Conservation (phyloP, 2,329 filamentous ascomycete species). For the Talaromyces amestolkiae region DNA sequence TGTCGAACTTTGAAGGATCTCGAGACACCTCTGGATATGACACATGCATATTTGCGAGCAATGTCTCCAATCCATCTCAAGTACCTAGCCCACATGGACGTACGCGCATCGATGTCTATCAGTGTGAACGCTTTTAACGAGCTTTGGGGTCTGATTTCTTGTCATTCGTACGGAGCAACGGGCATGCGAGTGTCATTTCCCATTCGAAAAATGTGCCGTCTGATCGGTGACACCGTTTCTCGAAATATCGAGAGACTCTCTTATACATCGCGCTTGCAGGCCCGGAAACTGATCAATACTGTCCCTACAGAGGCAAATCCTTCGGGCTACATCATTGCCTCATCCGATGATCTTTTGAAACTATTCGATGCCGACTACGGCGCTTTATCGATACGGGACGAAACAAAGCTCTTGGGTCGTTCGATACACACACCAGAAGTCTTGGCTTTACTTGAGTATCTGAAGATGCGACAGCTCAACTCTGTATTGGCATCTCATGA, state of each 20-base stretch:
- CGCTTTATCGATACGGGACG: slow-evolving; percentile 77
- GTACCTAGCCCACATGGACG: slow-evolving; percentile 83
- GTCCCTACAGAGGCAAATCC: slow-evolving; percentile 77
- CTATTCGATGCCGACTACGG: slow-evolving; percentile 87
- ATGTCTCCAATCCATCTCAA: slow-evolving; percentile 91
- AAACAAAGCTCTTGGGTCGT: slow-evolving; percentile 79
- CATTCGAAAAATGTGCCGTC: slow-evolving; percentile 84
- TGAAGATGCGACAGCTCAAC: slow-evolving; percentile 70
- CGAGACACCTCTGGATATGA: slow-evolving; percentile 74
- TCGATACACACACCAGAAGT: slow-evolving; percentile 77
- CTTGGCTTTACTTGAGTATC: slow-evolving; percentile 78
- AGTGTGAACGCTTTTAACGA: slow-evolving; percentile 84
- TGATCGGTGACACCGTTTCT: slow-evolving; percentile 81
- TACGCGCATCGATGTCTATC: slow-evolving; percentile 92
- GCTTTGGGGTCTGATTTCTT: slow-evolving; percentile 84
- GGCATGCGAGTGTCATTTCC: slow-evolving; percentile 93
- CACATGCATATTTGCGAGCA: slow-evolving; percentile 77
- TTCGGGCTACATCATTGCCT: slow-evolving; percentile 85
- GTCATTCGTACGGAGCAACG: slow-evolving; percentile 71
- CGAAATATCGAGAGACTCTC: slow-evolving; percentile 84
- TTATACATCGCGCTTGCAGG: slow-evolving; percentile 79
- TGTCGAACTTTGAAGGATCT: slow-evolving; percentile 73
- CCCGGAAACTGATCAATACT: slow-evolving; percentile 83
- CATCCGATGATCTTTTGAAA: slow-evolving; percentile 78
- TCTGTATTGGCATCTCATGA: slow-evolving; percentile 78